Evolutionary conservation across 176 grass and related monocot genomes (phyloP), one percentile per base, ranked within the genome.

Genomic region (Rhynchospora breviuscula): DNA sequence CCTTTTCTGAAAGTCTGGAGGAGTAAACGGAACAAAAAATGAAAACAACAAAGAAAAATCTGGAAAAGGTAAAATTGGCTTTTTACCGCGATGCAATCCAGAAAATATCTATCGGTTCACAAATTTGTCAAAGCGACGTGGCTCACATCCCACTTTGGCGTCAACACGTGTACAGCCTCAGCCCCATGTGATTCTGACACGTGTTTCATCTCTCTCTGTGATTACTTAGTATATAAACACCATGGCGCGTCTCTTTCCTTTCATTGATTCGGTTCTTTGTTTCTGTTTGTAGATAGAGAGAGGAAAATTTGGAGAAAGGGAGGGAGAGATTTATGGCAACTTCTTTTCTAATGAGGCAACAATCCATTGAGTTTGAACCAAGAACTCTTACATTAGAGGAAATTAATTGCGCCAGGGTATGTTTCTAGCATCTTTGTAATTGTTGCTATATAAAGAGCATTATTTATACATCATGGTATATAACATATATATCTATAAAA

Each of bases 361-460:
- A 80, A 71, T 43, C 85, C 15, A 87, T 91, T 14, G 94, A 97
- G 77, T 12, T 65, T 12, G 94, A 97, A 87, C 94, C 94, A 77
- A 87, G 85, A 82, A 89, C 94, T 54, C 87, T 97, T 0, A 88
- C 89, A 3, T 63, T 85, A 40, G 53, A 85, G 58, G 81, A 93
- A 67, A 78, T 97, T 85, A 88, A 87, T 75, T 78, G 84, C 73
- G 94, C 87, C 4, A 93, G 94, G 87, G 92, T 94, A 89, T 49
- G 10, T 67, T 63, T 0, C 8, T 67, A 72, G 44, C 67, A 40
- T 57, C 7, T 10, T 71, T 40, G 2, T 9, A 8, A 14, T 35
- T 72, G 7, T 35, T 26, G 21, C 35, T 40, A 40, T 40, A 40
- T 40, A 35, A 1, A 1, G 33, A 35, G 33, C 33, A 35, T 35